Evolutionary conservation across 495 filamentous ascomycete genomes (phyloP), one percentile per base, ranked within the genome.

Genomic region (Achaetomiella virescens): DNA sequence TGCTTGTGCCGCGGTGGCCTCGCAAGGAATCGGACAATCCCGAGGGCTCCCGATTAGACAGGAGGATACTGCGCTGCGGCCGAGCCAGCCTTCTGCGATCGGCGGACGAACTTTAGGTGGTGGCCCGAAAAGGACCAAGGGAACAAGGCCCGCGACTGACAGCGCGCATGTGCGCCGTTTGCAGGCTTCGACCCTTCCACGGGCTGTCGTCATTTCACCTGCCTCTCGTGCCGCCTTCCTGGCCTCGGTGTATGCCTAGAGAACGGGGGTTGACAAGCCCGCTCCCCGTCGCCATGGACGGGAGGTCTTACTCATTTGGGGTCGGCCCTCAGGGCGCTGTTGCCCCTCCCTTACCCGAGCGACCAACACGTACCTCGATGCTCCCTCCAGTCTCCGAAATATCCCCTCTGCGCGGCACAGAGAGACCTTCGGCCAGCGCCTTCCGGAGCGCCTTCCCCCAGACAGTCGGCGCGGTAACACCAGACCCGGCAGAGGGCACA

Each of bases 401-500:
- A 6, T 56, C 64, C 6, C 56, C 59, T 43, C 36, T 56, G 42
- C 58, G 60, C 15, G 57, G 52, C 51, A 24, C 59, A 29, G 64
- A 67, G 37, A 60, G 59, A 22, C 25, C 57, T 10, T 58, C 64
- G 9, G 55, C 61, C 22, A 53, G 59, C 53, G 67, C 59, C 50
- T 58, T 67, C 11, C 66, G 69, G 24, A 38, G 59, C 36, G 50
- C 64, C 35, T 65, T 65, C 40, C 67, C 62, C 51, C 64, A 44
- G 50, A 78, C 73, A 3, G 75, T 80, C 46, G 75, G 80, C 40
- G 68, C 75, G 14, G 77, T 81, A 53, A 81, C 81, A 56, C 79
- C 81, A 51, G 81, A 84, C 37, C 71, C 63, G 38, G 54, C 67
- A 31, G 67, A 75, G 37, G 67, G 65, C 38, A 56, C 61, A 58